A percentile compares a stretch with the other conserved stretches of the same genome.
Conservation (phyloP, 176 grass and related monocot genomes). For the Neostapfia colusana region DNA sequence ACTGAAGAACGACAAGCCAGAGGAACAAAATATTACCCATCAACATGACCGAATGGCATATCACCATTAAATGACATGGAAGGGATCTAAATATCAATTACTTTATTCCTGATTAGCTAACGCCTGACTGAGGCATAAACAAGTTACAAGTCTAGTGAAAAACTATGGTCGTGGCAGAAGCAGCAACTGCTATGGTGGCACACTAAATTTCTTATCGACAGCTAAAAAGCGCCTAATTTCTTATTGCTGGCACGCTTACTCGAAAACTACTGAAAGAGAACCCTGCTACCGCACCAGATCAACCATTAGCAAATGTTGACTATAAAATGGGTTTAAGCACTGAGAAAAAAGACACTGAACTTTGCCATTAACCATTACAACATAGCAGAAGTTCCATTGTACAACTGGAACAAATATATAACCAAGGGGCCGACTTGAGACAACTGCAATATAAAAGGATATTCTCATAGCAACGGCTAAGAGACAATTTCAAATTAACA, state of each 20-base stretch:
- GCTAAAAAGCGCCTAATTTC: not conserved
- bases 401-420: not conserved
- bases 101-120: not conserved
- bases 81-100: not conserved
- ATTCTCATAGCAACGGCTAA: not conserved
- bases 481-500: not conserved
- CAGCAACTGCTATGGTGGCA: not conserved
- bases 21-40: not conserved
- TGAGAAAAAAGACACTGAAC: not conserved
- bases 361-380: not conserved
- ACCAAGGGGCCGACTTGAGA: not conserved
- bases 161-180: not conserved
- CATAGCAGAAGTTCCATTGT: not conserved
- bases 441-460: not conserved
- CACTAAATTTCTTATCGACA: not conserved
- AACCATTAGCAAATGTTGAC: too few relatives aligned
- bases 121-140: not conserved
- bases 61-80: not conserved
- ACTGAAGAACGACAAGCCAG: not conserved
- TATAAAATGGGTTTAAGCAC: not conserved
- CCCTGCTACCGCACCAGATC: not conserved
- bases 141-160: not conserved
- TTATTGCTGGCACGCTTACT: not conserved
- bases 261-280: not conserved
- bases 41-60: not conserved